Base-by-base conservation (phyloP, 208 protist species). In the Acanthamoeba pearcei region DNA sequence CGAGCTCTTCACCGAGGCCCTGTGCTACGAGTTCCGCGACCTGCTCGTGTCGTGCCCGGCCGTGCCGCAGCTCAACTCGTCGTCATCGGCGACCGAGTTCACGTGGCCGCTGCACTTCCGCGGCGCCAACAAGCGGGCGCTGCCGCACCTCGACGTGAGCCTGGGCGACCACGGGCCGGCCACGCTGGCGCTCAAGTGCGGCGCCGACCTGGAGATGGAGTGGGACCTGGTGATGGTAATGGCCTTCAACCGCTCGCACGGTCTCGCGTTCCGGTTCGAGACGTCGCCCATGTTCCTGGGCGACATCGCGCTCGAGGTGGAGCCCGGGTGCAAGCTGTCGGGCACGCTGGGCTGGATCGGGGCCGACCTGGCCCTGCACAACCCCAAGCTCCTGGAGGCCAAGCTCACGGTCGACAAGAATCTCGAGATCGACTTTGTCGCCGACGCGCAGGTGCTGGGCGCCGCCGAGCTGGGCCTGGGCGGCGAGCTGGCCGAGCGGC, bases 31-130 rank as follows among this genome's bases (percentile, higher is more conserved):
- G 51, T 42, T 94, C 6, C 27, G 8, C 27, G 3, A 64, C 13
- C 22, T 94, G 90, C 51, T 83, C 8, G 68, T 46, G 6, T 29
- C 10, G 49, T 78, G 62, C 70, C 62, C 90, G 46, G 24, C 70
- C 15, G 68, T 64, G 22, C 90, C 62, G 10, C 64, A 93, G 22
- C 64, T 57, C 27, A 38, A 64, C 46, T 62, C 80, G 12, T 66
- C 60, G 32, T 62, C 80, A 13, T 66, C 60, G 32, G 68, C 55
- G 10, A 24, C 6, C 35, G 86, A 64, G 10, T 94, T 64, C 49
- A 35, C n/a, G 46, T 94, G 90, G 90, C 70, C 70, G 90, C 62
- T 94, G 42, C 38, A 60, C 32, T 94, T 94, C 38, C 17, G 70
- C 51, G 49, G 70, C 42, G n/a, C 70, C 51, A 68, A 46, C 62